Evolutionary conservation across 2,329 filamentous ascomycete species (phyloP).

Genomic region (Talaromyces sp.): DNA sequence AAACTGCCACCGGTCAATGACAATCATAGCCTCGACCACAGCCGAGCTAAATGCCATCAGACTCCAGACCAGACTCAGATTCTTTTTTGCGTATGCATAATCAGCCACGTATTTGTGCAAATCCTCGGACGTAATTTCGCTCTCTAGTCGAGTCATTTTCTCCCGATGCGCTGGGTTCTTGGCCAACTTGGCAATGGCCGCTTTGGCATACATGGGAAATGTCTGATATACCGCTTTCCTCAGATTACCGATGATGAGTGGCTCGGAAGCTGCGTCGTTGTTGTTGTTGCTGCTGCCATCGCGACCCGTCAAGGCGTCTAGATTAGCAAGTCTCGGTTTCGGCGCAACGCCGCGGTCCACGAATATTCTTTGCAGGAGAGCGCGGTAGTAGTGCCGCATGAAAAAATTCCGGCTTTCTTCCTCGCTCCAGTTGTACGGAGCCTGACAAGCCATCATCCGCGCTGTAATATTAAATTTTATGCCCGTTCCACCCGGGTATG

Average conservation of each 20-base stretch:
- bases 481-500: slow-evolving; percentile 53
- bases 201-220: slow-evolving; percentile 72
- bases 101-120: slow-evolving; percentile 63
- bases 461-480: slow-evolving; percentile 91
- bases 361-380: slow-evolving; percentile 86
- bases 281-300: slow-evolving; percentile 9
- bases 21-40: slow-evolving; percentile 84
- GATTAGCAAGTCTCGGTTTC: slow-evolving; percentile 40
- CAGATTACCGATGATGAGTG: slow-evolving; percentile 81
- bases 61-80: slow-evolving; percentile 84
- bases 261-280: slow-evolving; percentile 51
- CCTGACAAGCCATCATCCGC: slow-evolving; percentile 96
- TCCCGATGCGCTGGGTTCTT: slow-evolving; percentile 56
- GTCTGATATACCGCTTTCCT: slow-evolving; percentile 72
- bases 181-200: slow-evolving; percentile 69
- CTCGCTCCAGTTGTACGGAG: slow-evolving; percentile 83
- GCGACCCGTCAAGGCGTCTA: slow-evolving; percentile 17
- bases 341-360: slow-evolving; percentile 74
- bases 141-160: slow-evolving; percentile 62
- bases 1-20: slow-evolving; percentile 84
- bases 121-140: slow-evolving; percentile 65
- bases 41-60: slow-evolving; percentile 93
- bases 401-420: slow-evolving; percentile 84
- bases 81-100: slow-evolving; percentile 65
- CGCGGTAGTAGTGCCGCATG: slow-evolving; percentile 85